These are phyloP conservation scores for Solanum etuberosum DNA, from an alignment of 257 asterid species.

Conservation along the genomic window DNA sequence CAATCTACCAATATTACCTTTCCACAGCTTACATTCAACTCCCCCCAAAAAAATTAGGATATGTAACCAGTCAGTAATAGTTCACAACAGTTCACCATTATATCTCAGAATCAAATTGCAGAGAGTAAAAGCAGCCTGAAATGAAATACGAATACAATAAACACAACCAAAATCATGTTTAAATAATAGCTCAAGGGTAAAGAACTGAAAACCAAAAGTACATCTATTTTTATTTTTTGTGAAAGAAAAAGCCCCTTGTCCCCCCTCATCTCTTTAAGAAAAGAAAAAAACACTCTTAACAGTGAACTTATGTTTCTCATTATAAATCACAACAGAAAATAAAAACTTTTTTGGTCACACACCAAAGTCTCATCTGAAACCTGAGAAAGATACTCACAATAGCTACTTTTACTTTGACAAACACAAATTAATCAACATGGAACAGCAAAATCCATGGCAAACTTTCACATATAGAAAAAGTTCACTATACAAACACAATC, in stretches of 20 bases:
- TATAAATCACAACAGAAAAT: not conserved
- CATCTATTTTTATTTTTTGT: not conserved
- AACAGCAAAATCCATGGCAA: not conserved
- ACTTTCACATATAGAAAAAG: not conserved
- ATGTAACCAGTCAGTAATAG: not conserved
- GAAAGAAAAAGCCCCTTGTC: not conserved
- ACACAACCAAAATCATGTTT: not conserved
- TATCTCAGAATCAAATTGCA: not conserved
- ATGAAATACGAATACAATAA: not conserved
- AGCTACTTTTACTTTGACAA: not conserved
- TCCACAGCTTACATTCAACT: not conserved
- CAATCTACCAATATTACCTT: not conserved
- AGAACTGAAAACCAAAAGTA: not conserved
- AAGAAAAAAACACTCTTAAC: not conserved
- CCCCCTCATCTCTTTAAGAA: not conserved
- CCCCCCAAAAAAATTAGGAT: not conserved
- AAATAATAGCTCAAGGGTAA: not conserved
- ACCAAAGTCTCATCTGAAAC: not conserved
- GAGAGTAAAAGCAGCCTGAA: not conserved
- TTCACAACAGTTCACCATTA: not conserved
- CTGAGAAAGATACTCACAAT: not conserved
- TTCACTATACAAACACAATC: not conserved
- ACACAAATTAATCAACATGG: not conserved
- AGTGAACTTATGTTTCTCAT: not conserved
- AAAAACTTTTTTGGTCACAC: not conserved